phyloP scores from a whole-genome alignment of 1,284 basidiomycete species.

The Takashimella tepidaria region DNA sequence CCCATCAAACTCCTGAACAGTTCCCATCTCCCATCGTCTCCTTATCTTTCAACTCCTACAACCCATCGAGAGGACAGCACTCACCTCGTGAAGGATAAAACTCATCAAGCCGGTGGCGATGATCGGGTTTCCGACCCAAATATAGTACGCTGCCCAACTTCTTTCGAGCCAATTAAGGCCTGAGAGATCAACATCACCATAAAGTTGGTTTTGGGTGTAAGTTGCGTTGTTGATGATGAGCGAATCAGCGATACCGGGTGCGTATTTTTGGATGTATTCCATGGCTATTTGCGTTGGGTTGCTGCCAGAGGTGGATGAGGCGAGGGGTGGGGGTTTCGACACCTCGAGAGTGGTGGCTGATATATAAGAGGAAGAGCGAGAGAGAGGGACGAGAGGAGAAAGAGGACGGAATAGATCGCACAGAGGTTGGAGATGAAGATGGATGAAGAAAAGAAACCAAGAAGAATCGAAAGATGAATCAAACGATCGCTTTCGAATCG shows the following conservation, averaged over 20 bases:
- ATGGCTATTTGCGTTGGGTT: constrained; percentile 31
- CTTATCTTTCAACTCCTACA: no score
- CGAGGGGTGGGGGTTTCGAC: no score
- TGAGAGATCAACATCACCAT: constrained; percentile 55
- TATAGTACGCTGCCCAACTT: constrained; percentile 76
- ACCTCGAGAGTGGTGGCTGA: no score
- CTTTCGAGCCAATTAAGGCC: constrained; percentile 70
- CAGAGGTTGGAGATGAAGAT: no score
- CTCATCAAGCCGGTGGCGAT: constrained; percentile 92
- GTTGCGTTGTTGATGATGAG: constrained; percentile 41
- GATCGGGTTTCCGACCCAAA: constrained; percentile 80
- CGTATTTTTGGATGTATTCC: constrained; percentile 39
- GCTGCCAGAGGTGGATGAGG: constrained; percentile 5
- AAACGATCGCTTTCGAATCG: no score
- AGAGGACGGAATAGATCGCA: no score
- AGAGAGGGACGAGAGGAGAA: not conserved
- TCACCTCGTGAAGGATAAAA: constrained; percentile 87
- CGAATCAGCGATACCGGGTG: constrained; percentile 37
- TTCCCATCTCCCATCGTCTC: no score
- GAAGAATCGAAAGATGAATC: no score
- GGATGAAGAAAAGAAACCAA: not conserved
- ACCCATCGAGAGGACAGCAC: no score
- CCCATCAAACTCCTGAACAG: no score
- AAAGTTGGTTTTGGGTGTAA: constrained; percentile 40
- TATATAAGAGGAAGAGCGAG: no score